These are phyloP conservation scores for Gliomastix tumulicola DNA, from an alignment of 2,329 filamentous ascomycete genomes.

Conservation along the genomic window DNA sequence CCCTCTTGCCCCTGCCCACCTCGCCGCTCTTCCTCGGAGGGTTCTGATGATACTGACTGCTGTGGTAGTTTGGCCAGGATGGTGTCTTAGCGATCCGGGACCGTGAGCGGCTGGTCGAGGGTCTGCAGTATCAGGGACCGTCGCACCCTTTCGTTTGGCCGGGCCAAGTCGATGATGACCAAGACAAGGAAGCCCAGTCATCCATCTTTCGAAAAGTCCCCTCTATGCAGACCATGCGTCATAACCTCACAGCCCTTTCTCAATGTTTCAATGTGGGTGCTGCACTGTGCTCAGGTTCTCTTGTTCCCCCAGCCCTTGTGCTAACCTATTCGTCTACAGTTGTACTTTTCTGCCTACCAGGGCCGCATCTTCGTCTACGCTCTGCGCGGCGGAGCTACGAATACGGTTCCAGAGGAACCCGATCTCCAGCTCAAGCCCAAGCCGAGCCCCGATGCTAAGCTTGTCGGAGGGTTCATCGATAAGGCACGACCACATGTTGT, in stretches of 20 bases:
- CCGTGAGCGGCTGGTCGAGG: slow-evolving; percentile 21
- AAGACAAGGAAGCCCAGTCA: slow-evolving; percentile 7
- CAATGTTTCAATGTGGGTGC: slow-evolving; percentile 45
- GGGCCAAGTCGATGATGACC: slow-evolving; percentile 11
- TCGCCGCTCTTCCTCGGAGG: too few species aligned
- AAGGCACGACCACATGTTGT: slow-evolving; percentile 47
- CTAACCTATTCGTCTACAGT: slow-evolving; percentile 20
- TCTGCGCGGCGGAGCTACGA: slow-evolving; percentile 37
- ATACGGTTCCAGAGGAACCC: slow-evolving; percentile 36
- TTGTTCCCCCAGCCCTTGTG: too few species aligned
- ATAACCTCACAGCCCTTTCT: slow-evolving; percentile 52
- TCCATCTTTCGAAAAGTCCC: slow-evolving; percentile 22
- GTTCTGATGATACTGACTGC: neutral
- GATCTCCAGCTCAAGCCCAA: slow-evolving; percentile 42
- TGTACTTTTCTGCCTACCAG: slow-evolving; percentile 55
- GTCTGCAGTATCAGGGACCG: slow-evolving; percentile 11
- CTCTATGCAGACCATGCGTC: slow-evolving; percentile 31
- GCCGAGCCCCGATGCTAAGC: slow-evolving; percentile 27
- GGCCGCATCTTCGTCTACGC: slow-evolving; percentile 51
- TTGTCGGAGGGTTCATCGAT: slow-evolving; percentile 47
- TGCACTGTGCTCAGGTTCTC: too few species aligned
- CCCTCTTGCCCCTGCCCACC: too few species aligned
- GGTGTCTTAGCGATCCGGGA: slow-evolving; percentile 23
- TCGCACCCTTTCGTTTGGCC: slow-evolving; percentile 21
- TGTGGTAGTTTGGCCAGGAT: slow-evolving; percentile 25